phyloP scores from a whole-genome alignment of 164 flowering plant species.

The Euptelea pleiosperma region DNA sequence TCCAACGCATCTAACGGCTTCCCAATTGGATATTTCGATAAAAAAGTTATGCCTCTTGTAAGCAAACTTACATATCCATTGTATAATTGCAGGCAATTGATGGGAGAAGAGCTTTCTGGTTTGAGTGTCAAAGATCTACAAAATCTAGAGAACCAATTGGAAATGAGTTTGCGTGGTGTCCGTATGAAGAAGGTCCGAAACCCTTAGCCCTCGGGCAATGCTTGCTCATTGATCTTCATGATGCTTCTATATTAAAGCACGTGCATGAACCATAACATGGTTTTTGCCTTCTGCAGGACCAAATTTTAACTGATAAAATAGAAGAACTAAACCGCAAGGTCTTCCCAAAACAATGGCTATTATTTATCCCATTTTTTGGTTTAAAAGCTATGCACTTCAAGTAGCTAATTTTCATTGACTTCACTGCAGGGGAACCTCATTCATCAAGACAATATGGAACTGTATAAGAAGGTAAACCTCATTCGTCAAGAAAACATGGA shows the following conservation, averaged over 20 bases:
- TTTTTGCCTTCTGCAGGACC: slow-evolving; percentile 52
- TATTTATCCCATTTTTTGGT: not conserved
- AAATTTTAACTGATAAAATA: slow-evolving; percentile 64
- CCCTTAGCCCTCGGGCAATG: not conserved
- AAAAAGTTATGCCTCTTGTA: no score
- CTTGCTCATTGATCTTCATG: not conserved
- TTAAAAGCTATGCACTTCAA: not conserved
- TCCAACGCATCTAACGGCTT: no score
- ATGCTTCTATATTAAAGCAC: not conserved
- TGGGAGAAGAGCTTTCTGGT: slow-evolving; percentile 86
- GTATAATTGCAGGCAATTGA: slow-evolving; percentile 56
- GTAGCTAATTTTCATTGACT: slow-evolving; percentile 18
- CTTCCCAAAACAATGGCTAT: slow-evolving; percentile 8
- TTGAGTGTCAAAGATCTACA: slow-evolving; percentile 69
- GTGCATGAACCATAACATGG: slow-evolving; percentile 9
- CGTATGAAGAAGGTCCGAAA: slow-evolving; percentile 71
- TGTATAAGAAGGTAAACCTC: slow-evolving; percentile 68
- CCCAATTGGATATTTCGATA: no score
- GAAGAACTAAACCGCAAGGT: slow-evolving; percentile 81
- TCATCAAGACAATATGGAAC: slow-evolving; percentile 74
- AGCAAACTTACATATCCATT: not conserved
- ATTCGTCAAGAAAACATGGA: slow-evolving; percentile 58
- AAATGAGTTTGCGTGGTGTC: slow-evolving; percentile 69
- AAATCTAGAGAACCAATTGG: slow-evolving; percentile 75
- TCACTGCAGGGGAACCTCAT: slow-evolving; percentile 62